phyloP scores from a whole-genome alignment of 2,329 filamentous ascomycete species.

The Ascomycota sp. region DNA sequence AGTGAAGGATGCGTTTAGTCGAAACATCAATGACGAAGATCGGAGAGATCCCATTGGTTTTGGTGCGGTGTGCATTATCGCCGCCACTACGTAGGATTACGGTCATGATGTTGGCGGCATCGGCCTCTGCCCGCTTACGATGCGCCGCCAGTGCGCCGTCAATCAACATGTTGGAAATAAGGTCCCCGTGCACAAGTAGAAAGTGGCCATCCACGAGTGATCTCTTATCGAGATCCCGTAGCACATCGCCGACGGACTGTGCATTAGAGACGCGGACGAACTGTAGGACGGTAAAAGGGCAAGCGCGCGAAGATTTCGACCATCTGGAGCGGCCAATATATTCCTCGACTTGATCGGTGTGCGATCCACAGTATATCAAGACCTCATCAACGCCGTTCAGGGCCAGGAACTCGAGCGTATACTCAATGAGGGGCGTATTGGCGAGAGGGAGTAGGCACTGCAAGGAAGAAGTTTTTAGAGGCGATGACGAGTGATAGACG shows the following conservation, averaged over 20 bases:
- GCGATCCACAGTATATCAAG: conserved; percentile 76
- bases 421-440: conserved; percentile 89
- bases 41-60: conserved; percentile 53
- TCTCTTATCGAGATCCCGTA: conserved; percentile 79
- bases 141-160: conserved; percentile 61
- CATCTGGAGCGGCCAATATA: conserved; percentile 66
- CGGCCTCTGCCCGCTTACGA: conserved; percentile 56
- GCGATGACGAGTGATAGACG: too few relatives aligned
- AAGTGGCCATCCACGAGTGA: conserved; percentile 79
- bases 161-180: conserved; percentile 78
- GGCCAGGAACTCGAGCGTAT: conserved; percentile 88
- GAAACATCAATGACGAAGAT: conserved; percentile 72
- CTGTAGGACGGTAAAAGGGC: conserved; percentile 58
- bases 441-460: conserved; percentile 84
- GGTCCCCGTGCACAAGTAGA: conserved; percentile 75
- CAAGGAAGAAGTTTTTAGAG: background rate
- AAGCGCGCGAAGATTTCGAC: conserved; percentile 33
- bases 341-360: conserved; percentile 68
- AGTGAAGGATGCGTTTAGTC: conserved; percentile 71
- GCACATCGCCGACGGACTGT: conserved; percentile 75
- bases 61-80: conserved; percentile 48
- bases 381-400: conserved; percentile 91
- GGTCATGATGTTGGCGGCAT: conserved; percentile 96
- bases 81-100: conserved; percentile 72
- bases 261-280: conserved; percentile 72